Percentiles rank a stretch among this genome's conserved stretches.
Conservation (phyloP, 805 yeast genomes). For the Starmerella riodocensis region DNA sequence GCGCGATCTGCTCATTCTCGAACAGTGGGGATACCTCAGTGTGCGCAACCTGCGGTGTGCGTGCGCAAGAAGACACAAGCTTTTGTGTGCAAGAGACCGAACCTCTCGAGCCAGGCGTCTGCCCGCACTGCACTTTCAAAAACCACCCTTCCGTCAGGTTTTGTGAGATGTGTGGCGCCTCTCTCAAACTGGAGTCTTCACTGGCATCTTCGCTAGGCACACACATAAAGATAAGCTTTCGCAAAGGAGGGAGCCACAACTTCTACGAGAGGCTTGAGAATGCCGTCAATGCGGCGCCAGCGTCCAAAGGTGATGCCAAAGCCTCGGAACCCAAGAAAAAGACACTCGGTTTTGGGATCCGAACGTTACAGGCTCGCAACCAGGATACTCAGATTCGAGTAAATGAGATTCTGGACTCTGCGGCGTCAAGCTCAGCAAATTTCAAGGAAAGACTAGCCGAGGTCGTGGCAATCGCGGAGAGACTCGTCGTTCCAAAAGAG, state of each 20-base stretch:
- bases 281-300: neutral
- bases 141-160: constrained; percentile 65
- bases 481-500: neutral
- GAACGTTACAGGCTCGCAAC: neutral
- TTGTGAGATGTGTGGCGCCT: constrained; percentile 82
- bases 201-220: constrained; percentile 19
- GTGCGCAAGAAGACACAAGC: constrained; percentile 28
- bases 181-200: constrained; percentile 27
- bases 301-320: neutral
- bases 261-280: constrained; percentile 34
- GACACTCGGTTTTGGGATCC: constrained; percentile 30
- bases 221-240: constrained; percentile 38
- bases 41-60: constrained; percentile 55
- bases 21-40: constrained; percentile 36
- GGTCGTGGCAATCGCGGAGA: neutral
- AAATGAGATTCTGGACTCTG: neutral
- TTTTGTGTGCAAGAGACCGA: neutral
- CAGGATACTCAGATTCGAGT: neutral
- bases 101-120: constrained; percentile 22
- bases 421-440: neutral
- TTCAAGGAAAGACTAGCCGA: neutral
- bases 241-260: constrained; percentile 49
- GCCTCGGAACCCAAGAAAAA: constrained; percentile 16
- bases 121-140: constrained; percentile 59
- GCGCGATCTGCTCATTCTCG: constrained; percentile 76